A percentile compares a stretch with the other conserved stretches of the same genome.
Evolutionary conservation across 495 filamentous ascomycete genomes (phyloP).

Genomic region (Penicillium crystallinum): DNA sequence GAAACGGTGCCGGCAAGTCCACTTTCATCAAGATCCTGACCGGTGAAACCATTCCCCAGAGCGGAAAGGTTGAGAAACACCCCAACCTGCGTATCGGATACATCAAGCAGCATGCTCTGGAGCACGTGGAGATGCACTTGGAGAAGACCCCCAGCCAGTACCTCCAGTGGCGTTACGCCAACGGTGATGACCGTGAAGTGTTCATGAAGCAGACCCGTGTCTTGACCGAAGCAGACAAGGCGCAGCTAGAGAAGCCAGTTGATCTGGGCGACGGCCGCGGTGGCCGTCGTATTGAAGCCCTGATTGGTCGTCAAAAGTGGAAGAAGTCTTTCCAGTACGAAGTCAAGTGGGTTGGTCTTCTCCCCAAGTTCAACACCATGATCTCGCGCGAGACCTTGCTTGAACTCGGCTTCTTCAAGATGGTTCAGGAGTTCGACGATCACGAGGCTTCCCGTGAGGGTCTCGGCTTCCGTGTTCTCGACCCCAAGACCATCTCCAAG

Average conservation of each 20-base stretch:
- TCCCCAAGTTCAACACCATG: slow-evolving; percentile 89
- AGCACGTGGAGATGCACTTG: slow-evolving; percentile 99
- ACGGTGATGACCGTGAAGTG: slow-evolving; percentile 95
- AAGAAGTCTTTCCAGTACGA: slow-evolving; percentile 99
- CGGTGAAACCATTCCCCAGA: slow-evolving; percentile 85
- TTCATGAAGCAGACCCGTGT: slow-evolving; percentile 95
- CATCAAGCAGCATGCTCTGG: slow-evolving; percentile 98
- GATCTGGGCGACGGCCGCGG: slow-evolving; percentile 80
- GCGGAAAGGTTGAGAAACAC: slow-evolving; percentile 93
- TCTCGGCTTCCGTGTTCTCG: slow-evolving; percentile 87
- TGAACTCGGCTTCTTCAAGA: slow-evolving; percentile 80
- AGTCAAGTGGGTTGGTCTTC: slow-evolving; percentile 82
- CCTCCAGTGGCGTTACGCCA: slow-evolving; percentile 95
- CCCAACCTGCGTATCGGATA: slow-evolving; percentile 98
- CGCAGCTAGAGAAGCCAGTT: slow-evolving; percentile 84
- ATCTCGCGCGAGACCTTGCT: slow-evolving; percentile 90
- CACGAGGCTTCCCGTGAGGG: slow-evolving; percentile 96
- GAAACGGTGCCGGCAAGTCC: slow-evolving; percentile 97
- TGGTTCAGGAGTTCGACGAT: slow-evolving; percentile 97
- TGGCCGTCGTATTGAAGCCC: slow-evolving; percentile 69
- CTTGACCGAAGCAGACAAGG: slow-evolving; percentile 75
- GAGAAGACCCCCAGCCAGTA: slow-evolving; percentile 99
- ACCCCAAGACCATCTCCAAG: slow-evolving; percentile 90
- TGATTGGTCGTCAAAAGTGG: slow-evolving; percentile 96
- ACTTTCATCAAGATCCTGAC: slow-evolving; percentile 97